Evolutionary conservation across 768 basidiomycete species (phyloP).

Genomic region (Calocera viscosa): DNA sequence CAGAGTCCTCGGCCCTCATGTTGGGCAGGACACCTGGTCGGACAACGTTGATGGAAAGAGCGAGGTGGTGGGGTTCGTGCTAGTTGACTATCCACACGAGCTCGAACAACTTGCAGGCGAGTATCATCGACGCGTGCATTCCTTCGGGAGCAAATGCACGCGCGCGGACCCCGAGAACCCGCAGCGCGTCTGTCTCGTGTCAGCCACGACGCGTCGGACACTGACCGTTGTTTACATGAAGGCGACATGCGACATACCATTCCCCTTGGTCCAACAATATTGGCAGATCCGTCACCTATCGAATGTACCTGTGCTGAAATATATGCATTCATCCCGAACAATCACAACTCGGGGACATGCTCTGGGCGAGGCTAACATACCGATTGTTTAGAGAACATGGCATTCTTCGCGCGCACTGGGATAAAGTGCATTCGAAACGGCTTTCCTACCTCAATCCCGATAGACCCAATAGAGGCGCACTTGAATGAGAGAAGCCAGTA

Average conservation of each 20-base stretch:
- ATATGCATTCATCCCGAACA: too few species aligned
- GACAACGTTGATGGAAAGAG: background rate
- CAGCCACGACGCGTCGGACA: background rate
- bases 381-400: too few species aligned
- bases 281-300: too few species aligned
- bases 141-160: background rate
- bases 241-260: background rate
- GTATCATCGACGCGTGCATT: constrained; percentile 1
- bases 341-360: too few species aligned
- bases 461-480: too few species aligned
- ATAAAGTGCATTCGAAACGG: too few species aligned
- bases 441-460: too few species aligned
- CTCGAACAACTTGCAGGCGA: background rate
- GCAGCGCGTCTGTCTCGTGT: background rate
- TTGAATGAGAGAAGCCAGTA: too few species aligned
- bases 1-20: background rate
- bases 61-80: background rate
- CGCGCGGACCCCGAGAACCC: background rate
- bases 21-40: background rate
- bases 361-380: too few species aligned
- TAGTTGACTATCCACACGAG: background rate
- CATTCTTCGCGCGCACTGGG: too few species aligned
- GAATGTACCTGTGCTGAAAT: too few species aligned
- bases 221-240: background rate
- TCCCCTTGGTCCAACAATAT: background rate